Conservation (phyloP, 306 rosid species). For the Fragaria iinumae region DNA sequence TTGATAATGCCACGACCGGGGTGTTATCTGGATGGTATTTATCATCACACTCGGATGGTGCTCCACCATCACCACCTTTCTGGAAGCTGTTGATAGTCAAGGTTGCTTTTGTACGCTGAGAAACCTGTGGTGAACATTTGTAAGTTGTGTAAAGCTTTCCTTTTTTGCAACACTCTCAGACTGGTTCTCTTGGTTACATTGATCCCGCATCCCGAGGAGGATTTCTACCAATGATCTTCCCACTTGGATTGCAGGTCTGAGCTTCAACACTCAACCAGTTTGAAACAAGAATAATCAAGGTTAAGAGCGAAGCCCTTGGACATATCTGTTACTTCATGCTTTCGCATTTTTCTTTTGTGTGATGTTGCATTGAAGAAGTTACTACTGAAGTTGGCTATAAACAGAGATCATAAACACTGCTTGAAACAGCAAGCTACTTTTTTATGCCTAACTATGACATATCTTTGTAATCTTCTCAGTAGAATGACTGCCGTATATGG, state of each 20-base stretch:
- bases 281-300: background rate
- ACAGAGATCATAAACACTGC: background rate
- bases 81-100: conserved; percentile 43
- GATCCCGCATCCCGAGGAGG: conserved; percentile 11
- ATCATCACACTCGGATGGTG: conserved; percentile 35
- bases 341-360: background rate
- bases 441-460: background rate
- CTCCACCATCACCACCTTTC: conserved; percentile 43
- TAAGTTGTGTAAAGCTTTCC: conserved; percentile 32
- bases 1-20: conserved; percentile 35
- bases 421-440: background rate
- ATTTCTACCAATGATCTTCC: conserved; percentile 20
- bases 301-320: background rate
- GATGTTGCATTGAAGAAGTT: conserved; percentile 1
- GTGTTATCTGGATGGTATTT: conserved; percentile 34
- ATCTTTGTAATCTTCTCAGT: background rate
- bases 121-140: conserved; percentile 37
- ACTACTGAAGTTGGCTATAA: background rate
- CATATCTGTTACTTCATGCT: background rate
- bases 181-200: conserved; percentile 27
- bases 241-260: conserved; percentile 23
- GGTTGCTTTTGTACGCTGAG: conserved; percentile 28
- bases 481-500: background rate
- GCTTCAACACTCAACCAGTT: background rate
- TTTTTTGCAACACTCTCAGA: conserved; percentile 22